Conservation (phyloP, 2,329 filamentous ascomycete genomes). For the Geosmithia morbida region DNA sequence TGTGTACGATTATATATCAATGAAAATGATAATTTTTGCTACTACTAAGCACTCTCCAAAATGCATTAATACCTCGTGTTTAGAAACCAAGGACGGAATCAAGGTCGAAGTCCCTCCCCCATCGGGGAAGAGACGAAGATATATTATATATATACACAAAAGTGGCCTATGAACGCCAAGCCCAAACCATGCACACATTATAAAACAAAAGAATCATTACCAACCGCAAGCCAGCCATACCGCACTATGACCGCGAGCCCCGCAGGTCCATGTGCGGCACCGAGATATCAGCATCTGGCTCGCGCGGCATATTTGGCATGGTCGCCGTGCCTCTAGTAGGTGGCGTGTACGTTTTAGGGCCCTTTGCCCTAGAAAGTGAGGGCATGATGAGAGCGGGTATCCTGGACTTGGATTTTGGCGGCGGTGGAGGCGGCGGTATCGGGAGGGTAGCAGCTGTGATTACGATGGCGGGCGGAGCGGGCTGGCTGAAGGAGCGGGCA, state of each 20-base stretch:
- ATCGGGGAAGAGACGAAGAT: too few relatives aligned
- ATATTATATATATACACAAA: too few relatives aligned
- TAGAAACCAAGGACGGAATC: neutral
- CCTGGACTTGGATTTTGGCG: slow-evolving; percentile 7
- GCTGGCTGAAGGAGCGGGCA: neutral
- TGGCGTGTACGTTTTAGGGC: slow-evolving; percentile 26
- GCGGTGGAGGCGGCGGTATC: slow-evolving; percentile 12
- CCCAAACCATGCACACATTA: too few relatives aligned
- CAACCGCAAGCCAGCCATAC: too few relatives aligned
- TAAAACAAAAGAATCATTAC: too few relatives aligned
- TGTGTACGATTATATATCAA: neutral
- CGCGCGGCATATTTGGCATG: slow-evolving; percentile 13
- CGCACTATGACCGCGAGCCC: too few relatives aligned
- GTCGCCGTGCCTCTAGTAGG: slow-evolving; percentile 12
- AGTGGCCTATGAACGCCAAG: neutral
- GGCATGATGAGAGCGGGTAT: slow-evolving; percentile 21
- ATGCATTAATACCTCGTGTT: neutral
- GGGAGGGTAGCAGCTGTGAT: slow-evolving; percentile 5
- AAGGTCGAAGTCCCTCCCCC: too few relatives aligned
- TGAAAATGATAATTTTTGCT: neutral
- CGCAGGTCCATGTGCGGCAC: neutral
- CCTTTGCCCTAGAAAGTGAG: slow-evolving; percentile 19
- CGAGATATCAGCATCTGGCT: neutral
- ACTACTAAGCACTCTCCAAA: neutral
- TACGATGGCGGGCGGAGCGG: neutral